Evolutionary conservation across 352 stramenopile genomes (phyloP).

Genomic region (Phytophthora gonapodyides): DNA sequence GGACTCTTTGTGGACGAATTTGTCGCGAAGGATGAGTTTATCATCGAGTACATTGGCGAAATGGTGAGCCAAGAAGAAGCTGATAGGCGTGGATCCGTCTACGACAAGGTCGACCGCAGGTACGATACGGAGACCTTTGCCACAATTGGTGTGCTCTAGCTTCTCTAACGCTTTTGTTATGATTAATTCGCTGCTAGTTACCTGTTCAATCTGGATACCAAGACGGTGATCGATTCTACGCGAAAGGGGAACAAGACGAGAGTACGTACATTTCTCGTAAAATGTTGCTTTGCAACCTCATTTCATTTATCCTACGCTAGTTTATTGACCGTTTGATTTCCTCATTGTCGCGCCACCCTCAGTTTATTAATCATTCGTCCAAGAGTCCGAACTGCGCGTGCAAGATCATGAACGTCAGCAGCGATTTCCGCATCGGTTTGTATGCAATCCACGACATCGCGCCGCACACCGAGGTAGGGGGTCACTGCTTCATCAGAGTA

Average conservation of each 20-base stretch:
- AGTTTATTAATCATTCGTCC: constrained; percentile 91
- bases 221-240: constrained; percentile 93
- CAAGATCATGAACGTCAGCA: constrained; percentile 92
- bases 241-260: constrained; percentile 95
- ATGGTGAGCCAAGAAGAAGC: constrained; percentile 92
- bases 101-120: constrained; percentile 89
- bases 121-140: constrained; percentile 14
- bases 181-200: constrained; percentile 55
- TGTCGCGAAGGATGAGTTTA: constrained; percentile 93
- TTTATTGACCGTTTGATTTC: neutral
- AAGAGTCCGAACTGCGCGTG: constrained; percentile 87
- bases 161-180: constrained; percentile 4
- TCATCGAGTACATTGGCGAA: constrained; percentile 96
- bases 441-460: constrained; percentile 92
- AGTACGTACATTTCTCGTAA: constrained; percentile 39
- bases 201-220: constrained; percentile 94
- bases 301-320: neutral
- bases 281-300: neutral
- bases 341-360: neutral
- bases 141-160: neutral
- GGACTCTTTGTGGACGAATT: constrained; percentile 91
- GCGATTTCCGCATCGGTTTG: constrained; percentile 92
- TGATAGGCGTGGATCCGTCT: constrained; percentile 86
- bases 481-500: neutral
- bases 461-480: constrained; percentile 76